A percentile compares a stretch with the other conserved stretches of the same genome.
These are phyloP conservation scores for Lagenaria siceraria DNA, from an alignment of 306 rosid species.

Conservation along the genomic window DNA sequence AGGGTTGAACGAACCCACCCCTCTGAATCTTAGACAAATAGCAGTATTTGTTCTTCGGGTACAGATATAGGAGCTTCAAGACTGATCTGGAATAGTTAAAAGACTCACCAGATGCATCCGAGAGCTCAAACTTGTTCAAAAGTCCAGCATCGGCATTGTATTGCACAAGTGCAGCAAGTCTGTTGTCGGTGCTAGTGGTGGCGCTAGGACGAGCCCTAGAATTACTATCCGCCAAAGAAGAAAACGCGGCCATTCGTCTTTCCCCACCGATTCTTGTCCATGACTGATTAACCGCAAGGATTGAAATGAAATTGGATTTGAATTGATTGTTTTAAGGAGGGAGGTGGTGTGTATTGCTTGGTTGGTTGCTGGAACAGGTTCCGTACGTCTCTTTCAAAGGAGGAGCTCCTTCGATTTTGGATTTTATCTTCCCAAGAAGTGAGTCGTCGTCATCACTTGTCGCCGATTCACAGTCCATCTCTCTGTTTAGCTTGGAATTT, in stretches of 20 bases:
- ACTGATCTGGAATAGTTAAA: conserved; percentile 49
- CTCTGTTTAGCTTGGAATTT: background rate
- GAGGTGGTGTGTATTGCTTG: background rate
- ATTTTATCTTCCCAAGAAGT: background rate
- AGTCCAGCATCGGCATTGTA: conserved; percentile 59
- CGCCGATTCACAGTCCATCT: background rate
- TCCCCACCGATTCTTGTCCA: background rate
- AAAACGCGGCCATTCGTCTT: conserved; percentile 11
- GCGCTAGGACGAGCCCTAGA: conserved; percentile 23
- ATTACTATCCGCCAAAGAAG: conserved; percentile 21
- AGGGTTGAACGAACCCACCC: conserved; percentile 60
- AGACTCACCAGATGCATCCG: conserved; percentile 46
- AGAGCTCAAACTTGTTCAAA: conserved; percentile 51
- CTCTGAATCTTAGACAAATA: conserved; percentile 62
- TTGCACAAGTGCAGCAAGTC: conserved; percentile 29
- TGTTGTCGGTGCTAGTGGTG: conserved; percentile 5
- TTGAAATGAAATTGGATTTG: background rate
- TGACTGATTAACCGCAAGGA: background rate
- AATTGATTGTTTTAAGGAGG: background rate
- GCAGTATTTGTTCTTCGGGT: conserved; percentile 45
- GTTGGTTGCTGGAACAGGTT: background rate
- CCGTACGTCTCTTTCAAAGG: background rate
- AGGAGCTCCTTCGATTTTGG: background rate
- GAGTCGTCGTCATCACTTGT: background rate
- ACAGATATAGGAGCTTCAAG: conserved; percentile 31